Conservation (phyloP, 768 basidiomycete species). For the Strobilomyces dryophilus region DNA sequence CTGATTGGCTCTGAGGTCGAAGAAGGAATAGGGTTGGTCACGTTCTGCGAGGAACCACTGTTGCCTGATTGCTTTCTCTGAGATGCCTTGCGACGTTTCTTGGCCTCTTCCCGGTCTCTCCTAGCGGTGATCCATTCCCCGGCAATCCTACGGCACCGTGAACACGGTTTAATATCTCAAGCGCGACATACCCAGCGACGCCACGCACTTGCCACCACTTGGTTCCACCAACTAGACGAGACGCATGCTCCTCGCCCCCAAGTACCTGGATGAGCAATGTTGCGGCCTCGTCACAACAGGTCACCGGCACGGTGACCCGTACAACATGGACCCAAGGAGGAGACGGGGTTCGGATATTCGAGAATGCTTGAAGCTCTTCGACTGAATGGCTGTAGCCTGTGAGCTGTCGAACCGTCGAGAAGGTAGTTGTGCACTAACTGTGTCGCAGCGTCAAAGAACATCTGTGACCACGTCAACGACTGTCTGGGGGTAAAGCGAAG, state of each 20-base stretch:
- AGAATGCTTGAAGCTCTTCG: constrained; percentile 76
- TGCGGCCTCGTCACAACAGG: constrained; percentile 74
- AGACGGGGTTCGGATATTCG: constrained; percentile 77
- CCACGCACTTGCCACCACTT: constrained; percentile 99
- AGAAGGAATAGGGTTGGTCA: constrained; percentile 12
- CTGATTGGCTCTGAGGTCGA: constrained; percentile 31
- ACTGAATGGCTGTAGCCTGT: constrained; percentile 62
- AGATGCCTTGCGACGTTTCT: constrained; percentile 50
- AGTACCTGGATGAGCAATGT: constrained; percentile 67
- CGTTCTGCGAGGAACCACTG: constrained; percentile 7
- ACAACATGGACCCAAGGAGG: constrained; percentile 82
- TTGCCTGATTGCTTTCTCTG: constrained; percentile 29
- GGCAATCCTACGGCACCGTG: constrained; percentile 51
- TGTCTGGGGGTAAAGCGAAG: background rate
- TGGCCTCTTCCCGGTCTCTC: constrained; percentile 76
- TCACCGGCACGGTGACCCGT: constrained; percentile 66
- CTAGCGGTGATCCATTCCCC: constrained; percentile 85
- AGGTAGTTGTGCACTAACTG: constrained; percentile 41
- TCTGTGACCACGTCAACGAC: constrained; percentile 34
- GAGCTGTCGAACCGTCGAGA: background rate
- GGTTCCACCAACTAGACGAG: constrained; percentile 75
- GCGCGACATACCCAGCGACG: constrained; percentile 57
- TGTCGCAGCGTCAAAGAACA: constrained; percentile 71
- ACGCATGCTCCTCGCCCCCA: constrained; percentile 75
- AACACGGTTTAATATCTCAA: constrained; percentile 11